Evolutionary conservation across 2,329 filamentous ascomycete species (phyloP), one percentile per base, ranked within the genome.

Genomic region (Penicillium sp.): DNA sequence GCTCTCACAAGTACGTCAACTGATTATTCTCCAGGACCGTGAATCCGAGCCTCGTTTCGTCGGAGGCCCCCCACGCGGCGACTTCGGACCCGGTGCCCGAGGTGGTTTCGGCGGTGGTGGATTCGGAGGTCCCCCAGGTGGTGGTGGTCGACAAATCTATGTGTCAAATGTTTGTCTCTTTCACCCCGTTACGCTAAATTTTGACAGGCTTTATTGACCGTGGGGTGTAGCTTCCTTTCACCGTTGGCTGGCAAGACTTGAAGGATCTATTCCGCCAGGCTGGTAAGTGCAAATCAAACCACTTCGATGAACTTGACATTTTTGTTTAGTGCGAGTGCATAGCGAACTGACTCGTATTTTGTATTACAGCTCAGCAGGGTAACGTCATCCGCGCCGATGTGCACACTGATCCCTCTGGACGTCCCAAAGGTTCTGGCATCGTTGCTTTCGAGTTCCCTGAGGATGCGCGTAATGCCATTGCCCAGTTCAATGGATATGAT

Each of bases 261-360:
- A 99, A 99, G 77, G 93, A 99, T 73, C 80, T 99, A 60, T 99
- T 99, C 80, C 88, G 93, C 67, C 91, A 96, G 81, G 91, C 93
- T 75, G 89, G 91, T 95, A 80, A 80, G 89, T 79, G 42, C 54
- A 53, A 47, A 51, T 59, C 47, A 46, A 33, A 25, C 16, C 16
- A 10, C 2, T 10, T 35, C 52, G 50, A 25, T 18, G 16, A 41
- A 51, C 41, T 51, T 38, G 41, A 39, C 36, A 33, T 44, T 46
- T 48, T 52, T 40, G 54, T 37, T 11, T 44, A 40, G 31, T 54
- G 18, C 50, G 40, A 57, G 30, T 41, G 46, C 35, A 46, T 53
- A 49, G 38, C 50, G 39, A 59, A 62, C 72, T 73, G 56, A 74
- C 65, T 39, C 50, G 42, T 49, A 39, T 37, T 50, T 39, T 40